A percentile compares a stretch with the other conserved stretches of the same genome.
phyloP scores from a whole-genome alignment of 805 yeast species.

The Lipomyces yamanashiensis region DNA sequence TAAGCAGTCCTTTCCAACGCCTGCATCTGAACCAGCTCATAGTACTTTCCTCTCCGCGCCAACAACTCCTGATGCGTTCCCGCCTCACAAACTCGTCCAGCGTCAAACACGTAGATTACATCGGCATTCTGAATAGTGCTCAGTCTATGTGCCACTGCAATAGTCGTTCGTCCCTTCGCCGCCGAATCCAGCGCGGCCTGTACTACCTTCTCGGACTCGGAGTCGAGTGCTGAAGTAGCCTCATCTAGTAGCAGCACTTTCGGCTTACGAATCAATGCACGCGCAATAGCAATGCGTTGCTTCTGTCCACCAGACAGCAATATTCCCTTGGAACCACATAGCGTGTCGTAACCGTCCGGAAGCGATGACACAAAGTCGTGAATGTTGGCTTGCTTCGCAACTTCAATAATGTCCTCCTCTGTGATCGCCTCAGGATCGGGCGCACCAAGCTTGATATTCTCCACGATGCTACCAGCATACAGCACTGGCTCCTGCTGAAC shows the following conservation, averaged over 20 bases:
- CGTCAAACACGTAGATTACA: conserved; percentile 56
- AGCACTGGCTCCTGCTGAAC: conserved; percentile 64
- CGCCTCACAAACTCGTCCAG: conserved; percentile 59
- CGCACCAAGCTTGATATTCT: conserved; percentile 60
- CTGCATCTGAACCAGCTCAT: conserved; percentile 49
- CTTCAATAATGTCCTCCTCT: conserved; percentile 49
- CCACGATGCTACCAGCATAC: conserved; percentile 78
- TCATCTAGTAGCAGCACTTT: conserved; percentile 62
- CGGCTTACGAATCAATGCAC: conserved; percentile 64
- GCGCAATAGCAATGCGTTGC: conserved; percentile 65
- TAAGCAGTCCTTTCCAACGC: conserved; percentile 48
- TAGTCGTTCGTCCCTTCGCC: conserved; percentile 65
- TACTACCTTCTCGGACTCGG: conserved; percentile 67
- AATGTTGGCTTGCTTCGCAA: conserved; percentile 58
- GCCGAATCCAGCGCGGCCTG: conserved; percentile 65
- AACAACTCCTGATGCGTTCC: conserved; percentile 54
- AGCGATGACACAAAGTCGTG: conserved; percentile 54
- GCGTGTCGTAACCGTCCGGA: conserved; percentile 58
- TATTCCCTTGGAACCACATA: conserved; percentile 57
- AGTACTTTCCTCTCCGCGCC: conserved; percentile 46
- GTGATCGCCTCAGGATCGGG: conserved; percentile 43
- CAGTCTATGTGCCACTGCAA: conserved; percentile 78
- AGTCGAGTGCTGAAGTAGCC: conserved; percentile 59
- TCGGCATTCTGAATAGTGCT: conserved; percentile 61
- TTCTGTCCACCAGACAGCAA: conserved; percentile 70